Conservation (phyloP, 2,329 filamentous ascomycete species). For the Dryadomyces quercivorus region DNA sequence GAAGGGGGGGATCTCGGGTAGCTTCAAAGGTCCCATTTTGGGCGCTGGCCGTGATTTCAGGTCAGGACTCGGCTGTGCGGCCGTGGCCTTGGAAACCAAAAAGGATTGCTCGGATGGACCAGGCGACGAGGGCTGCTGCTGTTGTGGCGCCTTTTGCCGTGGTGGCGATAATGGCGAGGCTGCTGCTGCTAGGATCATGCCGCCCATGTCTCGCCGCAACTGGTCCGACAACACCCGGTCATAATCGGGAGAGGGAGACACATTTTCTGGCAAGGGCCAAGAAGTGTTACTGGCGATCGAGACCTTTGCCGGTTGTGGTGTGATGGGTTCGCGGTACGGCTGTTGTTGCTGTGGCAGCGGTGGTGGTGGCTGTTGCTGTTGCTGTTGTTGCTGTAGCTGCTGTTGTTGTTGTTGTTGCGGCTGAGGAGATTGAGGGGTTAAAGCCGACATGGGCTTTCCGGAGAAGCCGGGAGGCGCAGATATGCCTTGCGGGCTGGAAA, state of each 20-base stretch:
- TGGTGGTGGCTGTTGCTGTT: slow-evolving; percentile 8
- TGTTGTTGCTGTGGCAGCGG: slow-evolving; percentile 24
- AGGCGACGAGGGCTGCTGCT: slow-evolving; percentile 11
- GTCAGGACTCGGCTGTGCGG: neutral
- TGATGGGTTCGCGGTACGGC: neutral
- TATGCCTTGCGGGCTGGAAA: slow-evolving; percentile 34
- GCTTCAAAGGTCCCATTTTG: slow-evolving; percentile 26
- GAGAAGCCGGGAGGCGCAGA: slow-evolving; percentile 51
- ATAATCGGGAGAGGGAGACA: slow-evolving; percentile 41
- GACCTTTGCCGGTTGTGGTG: neutral
- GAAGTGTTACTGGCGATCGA: slow-evolving; percentile 16
- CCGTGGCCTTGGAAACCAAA: neutral
- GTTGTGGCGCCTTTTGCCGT: neutral
- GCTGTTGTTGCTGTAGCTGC: neutral
- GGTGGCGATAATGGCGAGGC: slow-evolving; percentile 11
- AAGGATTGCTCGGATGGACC: no score
- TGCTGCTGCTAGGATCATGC: slow-evolving; percentile 36
- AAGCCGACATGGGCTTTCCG: slow-evolving; percentile 21
- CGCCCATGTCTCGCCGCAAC: slow-evolving; percentile 49
- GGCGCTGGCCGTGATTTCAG: slow-evolving; percentile 21
- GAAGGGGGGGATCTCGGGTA: slow-evolving; percentile 45
- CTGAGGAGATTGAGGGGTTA: neutral
- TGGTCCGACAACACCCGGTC: slow-evolving; percentile 49
- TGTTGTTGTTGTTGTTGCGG: no score
- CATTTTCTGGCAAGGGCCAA: slow-evolving; percentile 31